Percentiles rank a stretch among this genome's conserved stretches.
Conservation (phyloP, 139 green algal species). For the Chlamydomonas sp. region DNA sequence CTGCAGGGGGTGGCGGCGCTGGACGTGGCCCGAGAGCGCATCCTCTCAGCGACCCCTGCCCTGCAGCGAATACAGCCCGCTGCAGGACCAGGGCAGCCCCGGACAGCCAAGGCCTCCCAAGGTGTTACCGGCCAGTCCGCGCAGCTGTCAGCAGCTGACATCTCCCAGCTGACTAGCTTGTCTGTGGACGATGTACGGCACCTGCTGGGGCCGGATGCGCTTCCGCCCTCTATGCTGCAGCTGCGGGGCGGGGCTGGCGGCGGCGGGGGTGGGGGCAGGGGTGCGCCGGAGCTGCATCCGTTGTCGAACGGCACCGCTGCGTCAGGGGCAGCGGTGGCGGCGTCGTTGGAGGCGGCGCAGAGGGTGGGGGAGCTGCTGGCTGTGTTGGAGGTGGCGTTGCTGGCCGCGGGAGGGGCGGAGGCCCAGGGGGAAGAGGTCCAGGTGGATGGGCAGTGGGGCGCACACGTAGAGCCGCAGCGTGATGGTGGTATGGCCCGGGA, state of each 20-base stretch:
- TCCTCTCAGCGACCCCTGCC: background rate
- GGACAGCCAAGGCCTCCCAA: background rate
- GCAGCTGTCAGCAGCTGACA: constrained; percentile 19
- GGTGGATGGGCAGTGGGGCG: background rate
- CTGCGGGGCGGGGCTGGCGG: background rate
- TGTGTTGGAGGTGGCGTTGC: constrained; percentile 21
- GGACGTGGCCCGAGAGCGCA: background rate
- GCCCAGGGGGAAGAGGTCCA: background rate
- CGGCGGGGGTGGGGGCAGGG: background rate
- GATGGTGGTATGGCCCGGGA: background rate
- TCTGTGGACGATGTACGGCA: constrained; percentile 44
- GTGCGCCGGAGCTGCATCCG: background rate
- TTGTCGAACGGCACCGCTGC: background rate
- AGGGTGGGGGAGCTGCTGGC: constrained; percentile 21
- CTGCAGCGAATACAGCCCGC: background rate
- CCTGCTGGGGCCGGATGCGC: constrained; percentile 33
- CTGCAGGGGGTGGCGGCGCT: constrained; percentile 18
- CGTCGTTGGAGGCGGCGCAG: constrained; percentile 10
- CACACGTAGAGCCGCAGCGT: no score
- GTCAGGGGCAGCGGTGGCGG: background rate
- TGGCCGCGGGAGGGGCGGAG: background rate
- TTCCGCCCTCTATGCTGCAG: background rate
- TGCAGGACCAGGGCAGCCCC: background rate
- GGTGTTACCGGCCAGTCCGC: background rate
- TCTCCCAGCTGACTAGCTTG: constrained; percentile 50